phyloP scores from a whole-genome alignment of 139 green algal genomes.

The Spirogloea muscicola region DNA sequence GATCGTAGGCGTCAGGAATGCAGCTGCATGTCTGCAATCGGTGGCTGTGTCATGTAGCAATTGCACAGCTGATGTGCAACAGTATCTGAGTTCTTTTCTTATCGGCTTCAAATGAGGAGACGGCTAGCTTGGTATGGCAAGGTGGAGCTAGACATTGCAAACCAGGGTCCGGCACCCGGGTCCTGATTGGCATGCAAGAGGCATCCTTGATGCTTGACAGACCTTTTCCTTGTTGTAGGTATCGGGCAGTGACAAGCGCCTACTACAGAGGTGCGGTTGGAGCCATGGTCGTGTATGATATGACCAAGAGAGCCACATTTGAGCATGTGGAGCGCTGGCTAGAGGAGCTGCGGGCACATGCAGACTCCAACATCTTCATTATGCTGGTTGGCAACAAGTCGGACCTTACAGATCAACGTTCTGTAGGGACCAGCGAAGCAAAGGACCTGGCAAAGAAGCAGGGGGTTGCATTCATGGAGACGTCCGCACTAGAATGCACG shows the following conservation, averaged over 20 bases:
- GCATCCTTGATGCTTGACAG: too few species aligned
- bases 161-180: too few species aligned
- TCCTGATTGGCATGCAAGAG: too few species aligned
- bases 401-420: constrained; percentile 15
- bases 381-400: constrained; percentile 41
- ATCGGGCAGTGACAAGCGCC: constrained; percentile 86
- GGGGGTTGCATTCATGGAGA: constrained; percentile 41
- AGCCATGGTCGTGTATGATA: constrained; percentile 94
- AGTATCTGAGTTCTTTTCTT: too few species aligned
- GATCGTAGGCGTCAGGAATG: too few species aligned
- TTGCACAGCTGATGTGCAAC: too few species aligned
- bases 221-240: too few species aligned
- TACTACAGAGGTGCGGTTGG: constrained; percentile 94
- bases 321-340: constrained; percentile 95
- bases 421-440: constrained; percentile 25
- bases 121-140: too few species aligned
- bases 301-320: constrained; percentile 86
- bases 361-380: constrained; percentile 41
- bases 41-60: too few species aligned
- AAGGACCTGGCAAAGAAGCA: constrained; percentile 36
- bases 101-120: too few species aligned
- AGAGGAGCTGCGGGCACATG: constrained; percentile 71
- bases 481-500: constrained; percentile 24
- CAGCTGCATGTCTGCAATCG: too few species aligned
- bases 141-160: too few species aligned